phyloP scores from a whole-genome alignment of 106 monocot genomes.

The Chionographis japonica region DNA sequence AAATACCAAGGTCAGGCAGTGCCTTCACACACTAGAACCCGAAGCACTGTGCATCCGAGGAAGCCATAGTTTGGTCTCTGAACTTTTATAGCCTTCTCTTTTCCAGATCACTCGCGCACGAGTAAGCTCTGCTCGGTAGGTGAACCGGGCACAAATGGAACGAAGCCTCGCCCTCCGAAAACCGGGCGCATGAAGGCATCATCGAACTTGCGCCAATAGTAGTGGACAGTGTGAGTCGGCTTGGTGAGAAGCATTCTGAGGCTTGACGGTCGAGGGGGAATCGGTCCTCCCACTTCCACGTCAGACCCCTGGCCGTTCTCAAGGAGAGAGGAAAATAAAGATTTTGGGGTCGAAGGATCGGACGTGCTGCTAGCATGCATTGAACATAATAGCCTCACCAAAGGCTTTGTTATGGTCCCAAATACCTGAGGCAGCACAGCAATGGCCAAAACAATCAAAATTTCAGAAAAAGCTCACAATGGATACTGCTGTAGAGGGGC shows the following conservation, averaged over 20 bases:
- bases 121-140: conserved; percentile 60
- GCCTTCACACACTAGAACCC: neutral
- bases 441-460: neutral
- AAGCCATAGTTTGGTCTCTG: neutral
- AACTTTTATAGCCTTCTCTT: neutral
- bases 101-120: conserved; percentile 7
- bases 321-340: conserved; percentile 45
- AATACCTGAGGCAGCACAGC: conserved; percentile 55
- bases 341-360: conserved; percentile 54
- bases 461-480: neutral
- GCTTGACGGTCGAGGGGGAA: conserved; percentile 42
- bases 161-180: conserved; percentile 87
- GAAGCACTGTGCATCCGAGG: conserved; percentile 2
- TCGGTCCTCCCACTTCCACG: conserved; percentile 23
- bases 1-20: neutral
- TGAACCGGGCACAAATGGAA: conserved; percentile 74
- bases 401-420: conserved; percentile 82
- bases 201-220: conserved; percentile 93
- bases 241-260: conserved; percentile 77
- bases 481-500: too few species aligned
- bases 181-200: conserved; percentile 76
- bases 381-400: conserved; percentile 46
- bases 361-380: conserved; percentile 24
- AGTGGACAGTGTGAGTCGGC: conserved; percentile 65
- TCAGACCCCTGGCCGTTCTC: conserved; percentile 43